Evolutionary conservation across 768 basidiomycete genomes (phyloP).

Genomic region (Polyporus arcularius): DNA sequence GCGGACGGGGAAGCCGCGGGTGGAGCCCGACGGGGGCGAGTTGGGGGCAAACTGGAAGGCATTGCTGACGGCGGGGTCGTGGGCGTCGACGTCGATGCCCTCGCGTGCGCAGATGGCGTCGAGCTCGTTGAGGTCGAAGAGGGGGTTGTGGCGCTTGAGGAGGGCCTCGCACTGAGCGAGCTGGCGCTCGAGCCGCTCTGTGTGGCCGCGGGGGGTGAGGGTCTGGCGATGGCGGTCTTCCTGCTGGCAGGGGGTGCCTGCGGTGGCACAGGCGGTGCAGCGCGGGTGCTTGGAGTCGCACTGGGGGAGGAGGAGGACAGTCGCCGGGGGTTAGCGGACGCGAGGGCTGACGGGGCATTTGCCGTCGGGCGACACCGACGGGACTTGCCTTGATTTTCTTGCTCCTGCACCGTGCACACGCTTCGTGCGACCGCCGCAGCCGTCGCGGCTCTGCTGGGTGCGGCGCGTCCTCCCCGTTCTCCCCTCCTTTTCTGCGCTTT

Average conservation of each 20-base stretch:
- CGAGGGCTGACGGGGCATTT: conserved; percentile 65
- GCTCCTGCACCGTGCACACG: conserved; percentile 90
- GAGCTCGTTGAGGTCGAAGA: conserved; percentile 65
- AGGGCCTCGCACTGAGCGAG: conserved; percentile 77
- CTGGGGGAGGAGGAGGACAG: conserved; percentile 42
- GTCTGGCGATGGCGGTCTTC: conserved; percentile 89
- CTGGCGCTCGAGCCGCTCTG: conserved; percentile 80
- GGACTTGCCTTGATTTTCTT: conserved; percentile 87
- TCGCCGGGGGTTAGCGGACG: conserved; percentile 25
- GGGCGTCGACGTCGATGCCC: conserved; percentile 53
- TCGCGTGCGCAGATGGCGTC: conserved; percentile 67
- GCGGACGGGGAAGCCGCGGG: conserved; percentile 26
- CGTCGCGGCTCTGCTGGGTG: conserved; percentile 73
- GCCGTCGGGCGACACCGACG: conserved; percentile 72
- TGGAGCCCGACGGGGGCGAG: conserved; percentile 21
- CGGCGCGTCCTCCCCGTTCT: conserved; percentile 53
- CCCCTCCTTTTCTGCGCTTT: conserved; percentile 63
- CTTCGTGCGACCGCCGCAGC: conserved; percentile 86
- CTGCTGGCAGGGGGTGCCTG: conserved; percentile 79
- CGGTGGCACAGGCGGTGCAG: conserved; percentile 83
- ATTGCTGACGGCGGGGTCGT: conserved; percentile 20
- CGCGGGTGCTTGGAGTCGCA: conserved; percentile 90
- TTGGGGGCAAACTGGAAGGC: conserved; percentile 32
- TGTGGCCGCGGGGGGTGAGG: conserved; percentile 81
- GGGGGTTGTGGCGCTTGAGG: conserved; percentile 70